Evolutionary conservation across 768 basidiomycete genomes (phyloP), one percentile per base, ranked within the genome.

Genomic region (Atractiella rhizophila): DNA sequence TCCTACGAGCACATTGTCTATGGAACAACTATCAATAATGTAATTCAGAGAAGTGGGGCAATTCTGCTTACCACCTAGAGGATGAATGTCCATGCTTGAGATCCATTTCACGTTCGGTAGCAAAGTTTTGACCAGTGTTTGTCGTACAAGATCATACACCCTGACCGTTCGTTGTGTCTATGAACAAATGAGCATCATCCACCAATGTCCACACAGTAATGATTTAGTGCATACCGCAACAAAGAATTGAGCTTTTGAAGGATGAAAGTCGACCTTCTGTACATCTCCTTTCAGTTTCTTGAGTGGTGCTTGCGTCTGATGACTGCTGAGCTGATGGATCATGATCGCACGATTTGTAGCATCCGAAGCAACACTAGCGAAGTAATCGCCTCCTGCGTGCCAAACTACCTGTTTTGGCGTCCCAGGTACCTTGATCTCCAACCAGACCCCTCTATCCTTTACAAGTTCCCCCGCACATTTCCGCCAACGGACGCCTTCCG

Each of bases 231-330:
- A 59, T 59, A 86, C 83, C 31, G 91, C 91, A 37, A 96, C 88
- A 53, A 96, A 94, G 67, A 98, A 91, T 60, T 86, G 73, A 5
- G 91, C 82, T 58, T 82, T 83, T 23, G 65, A 61, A 4, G 91
- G 91, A 60, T 98, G 91, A 70, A 98, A 98, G 30, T 77, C 66
- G 18, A 91, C 86, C 35, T 74, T 62, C 60, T 98, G 91, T 8
- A 94, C 75, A 12, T 69, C 56, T 25, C 91, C 91, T 59, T 80
- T 80, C 48, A 88, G 70, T 59, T 83, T 86, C 59, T 76, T 83
- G 71, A 98, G 96, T 10, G 91, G 91, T 4, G 85, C 81, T 61
- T 98, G 91, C 4, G 88, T 94, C 59, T 91, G 78, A 56, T 85
- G 73, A 45, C 78, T 75, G 23, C 79, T 76, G 15, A 91, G 58